phyloP scores from a whole-genome alignment of 2,329 filamentous ascomycete species.

The Hypoxylon sp. region DNA sequence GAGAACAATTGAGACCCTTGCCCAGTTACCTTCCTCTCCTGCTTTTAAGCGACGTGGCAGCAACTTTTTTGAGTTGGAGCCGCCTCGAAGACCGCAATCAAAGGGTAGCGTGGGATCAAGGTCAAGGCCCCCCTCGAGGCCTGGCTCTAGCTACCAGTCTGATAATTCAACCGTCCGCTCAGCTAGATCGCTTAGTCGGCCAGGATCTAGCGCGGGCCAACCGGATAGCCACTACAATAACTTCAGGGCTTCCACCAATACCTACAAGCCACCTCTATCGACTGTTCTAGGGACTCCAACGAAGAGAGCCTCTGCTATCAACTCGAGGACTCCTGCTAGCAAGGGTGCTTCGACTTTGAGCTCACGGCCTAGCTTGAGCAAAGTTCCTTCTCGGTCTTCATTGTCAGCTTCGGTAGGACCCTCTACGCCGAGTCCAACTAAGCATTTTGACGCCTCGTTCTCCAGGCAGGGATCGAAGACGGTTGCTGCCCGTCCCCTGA shows the following conservation, averaged over 20 bases:
- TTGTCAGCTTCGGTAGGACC: conserved; percentile 51
- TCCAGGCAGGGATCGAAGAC: conserved; percentile 65
- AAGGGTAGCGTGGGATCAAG: conserved; percentile 60
- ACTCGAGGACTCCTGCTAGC: conserved; percentile 56
- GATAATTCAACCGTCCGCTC: conserved; percentile 69
- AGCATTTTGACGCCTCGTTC: conserved; percentile 49
- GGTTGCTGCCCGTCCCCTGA: conserved; percentile 61
- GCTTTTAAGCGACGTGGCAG: conserved; percentile 76
- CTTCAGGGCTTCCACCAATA: conserved; percentile 62
- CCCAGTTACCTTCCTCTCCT: conserved; percentile 84
- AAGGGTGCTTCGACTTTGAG: conserved; percentile 48
- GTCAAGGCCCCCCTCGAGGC: conserved; percentile 69
- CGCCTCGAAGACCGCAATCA: conserved; percentile 69
- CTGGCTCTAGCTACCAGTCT: conserved; percentile 73
- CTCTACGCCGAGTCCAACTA: conserved; percentile 60
- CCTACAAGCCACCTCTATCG: conserved; percentile 62
- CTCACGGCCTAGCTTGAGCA: conserved; percentile 50
- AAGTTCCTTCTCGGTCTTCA: conserved; percentile 56
- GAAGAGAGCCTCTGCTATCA: conserved; percentile 54
- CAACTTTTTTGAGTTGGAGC: conserved; percentile 79
- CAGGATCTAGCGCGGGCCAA: conserved; percentile 68
- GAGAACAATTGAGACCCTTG: conserved; percentile 86
- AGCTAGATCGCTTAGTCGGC: conserved; percentile 67
- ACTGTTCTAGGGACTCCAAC: conserved; percentile 63
- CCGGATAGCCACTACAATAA: conserved; percentile 59